Conservation (phyloP, 148 eudicot species). For the Salicornia ramosissima region DNA sequence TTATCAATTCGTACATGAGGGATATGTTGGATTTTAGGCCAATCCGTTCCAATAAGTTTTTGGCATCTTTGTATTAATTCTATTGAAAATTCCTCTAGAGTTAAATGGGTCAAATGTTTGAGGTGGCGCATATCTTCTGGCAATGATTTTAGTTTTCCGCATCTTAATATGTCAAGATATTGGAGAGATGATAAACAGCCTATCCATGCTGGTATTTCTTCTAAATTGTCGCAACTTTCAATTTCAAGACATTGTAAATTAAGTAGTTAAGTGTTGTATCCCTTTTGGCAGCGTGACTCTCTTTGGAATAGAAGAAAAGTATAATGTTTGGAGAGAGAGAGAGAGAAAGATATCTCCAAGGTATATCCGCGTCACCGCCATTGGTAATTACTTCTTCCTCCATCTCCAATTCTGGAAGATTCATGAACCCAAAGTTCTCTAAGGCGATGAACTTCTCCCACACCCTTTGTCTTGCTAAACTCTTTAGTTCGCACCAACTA, state of each 20-base stretch:
- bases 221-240: background rate
- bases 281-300: conserved; percentile 11
- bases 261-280: conserved; percentile 9
- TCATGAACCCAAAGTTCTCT: background rate
- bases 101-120: background rate
- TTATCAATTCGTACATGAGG: no score
- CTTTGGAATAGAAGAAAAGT: background rate
- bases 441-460: conserved; percentile 2
- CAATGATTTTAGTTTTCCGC: conserved; percentile 1
- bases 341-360: background rate
- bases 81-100: background rate
- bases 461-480: background rate
- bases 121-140: conserved; percentile 17
- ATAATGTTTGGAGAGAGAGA: no score
- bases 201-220: conserved; percentile 12
- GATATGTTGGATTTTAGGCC: conserved; percentile 14
- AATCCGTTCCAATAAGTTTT: conserved; percentile 14
- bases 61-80: background rate
- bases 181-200: background rate
- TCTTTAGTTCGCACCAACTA: background rate
- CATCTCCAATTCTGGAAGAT: background rate
- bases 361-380: no score
- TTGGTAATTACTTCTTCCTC: no score
- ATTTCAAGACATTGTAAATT: background rate
- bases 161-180: background rate